Base-by-base conservation (phyloP, 768 basidiomycete genomes). In the Calocybe gangraenosa region DNA sequence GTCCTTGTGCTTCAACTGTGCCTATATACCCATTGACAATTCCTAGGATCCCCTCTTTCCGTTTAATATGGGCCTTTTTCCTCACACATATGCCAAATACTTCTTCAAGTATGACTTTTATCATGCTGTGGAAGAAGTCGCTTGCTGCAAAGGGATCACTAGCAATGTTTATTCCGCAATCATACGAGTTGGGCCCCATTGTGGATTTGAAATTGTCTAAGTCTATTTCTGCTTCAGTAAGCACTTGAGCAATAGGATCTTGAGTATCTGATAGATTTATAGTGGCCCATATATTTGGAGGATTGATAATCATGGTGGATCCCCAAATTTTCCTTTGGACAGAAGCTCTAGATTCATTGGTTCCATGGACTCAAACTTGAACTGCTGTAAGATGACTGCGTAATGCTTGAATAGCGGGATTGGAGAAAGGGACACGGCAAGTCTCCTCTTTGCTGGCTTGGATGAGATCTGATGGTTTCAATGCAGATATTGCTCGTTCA, bases 211-310 rank as follows among this genome's bases (percentile, higher is more conserved):
- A 75, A 0, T 49, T 1, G 40, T 79, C 68, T 7, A 78, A 43
- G 41, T 77, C 58, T 7, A 79, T 75, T 0, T 70, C 53, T 21
- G 60, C 61, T 0, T 75, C 73, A 0, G 66, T 60, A 11, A 78
- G 56, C 0, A 76, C 60, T 42, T 76, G 73, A 0, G 66, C 69
- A 20, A 78, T 59, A 0, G 74, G 75, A 48, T 75, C 68, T 28
- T 71, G 63, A 0, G 63, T 51, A 46, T 77, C 69, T 0, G 52
- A 38, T 0, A 67, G 70, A 40, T 73, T 75, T 1, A 77, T 60
- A 0, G 74, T 77, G 1, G 69, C 47, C 74, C 74, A 77, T 0
- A 75, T 20, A 1, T 41, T 50, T 0, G 71, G 70, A 1, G 66
- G 64, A 13, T 58, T 58, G 19, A 51, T 50, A 1, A 50, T 17